Evolutionary conservation across 2,329 filamentous ascomycete species (phyloP).

Genomic region (Cladosporium sp.): DNA sequence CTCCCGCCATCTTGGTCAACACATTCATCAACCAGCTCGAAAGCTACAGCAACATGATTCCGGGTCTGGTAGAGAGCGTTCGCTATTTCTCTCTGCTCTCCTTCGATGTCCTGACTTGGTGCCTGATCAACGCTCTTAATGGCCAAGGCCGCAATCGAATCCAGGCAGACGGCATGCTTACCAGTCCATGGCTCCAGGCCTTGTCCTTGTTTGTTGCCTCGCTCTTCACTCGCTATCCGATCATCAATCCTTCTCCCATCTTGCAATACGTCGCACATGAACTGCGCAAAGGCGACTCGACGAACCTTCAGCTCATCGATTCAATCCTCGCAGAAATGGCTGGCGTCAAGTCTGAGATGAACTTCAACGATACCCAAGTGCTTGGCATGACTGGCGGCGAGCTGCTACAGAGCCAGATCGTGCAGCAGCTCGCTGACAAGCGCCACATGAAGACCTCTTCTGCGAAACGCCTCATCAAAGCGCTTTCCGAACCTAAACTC

Average conservation of each 20-base stretch:
- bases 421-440: conserved; percentile 73
- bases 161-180: conserved; percentile 64
- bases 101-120: conserved; percentile 91
- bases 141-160: conserved; percentile 52
- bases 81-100: conserved; percentile 89
- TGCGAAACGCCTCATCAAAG: conserved; percentile 71
- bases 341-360: conserved; percentile 78
- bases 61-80: conserved; percentile 88
- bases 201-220: conserved; percentile 85
- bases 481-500: conserved; percentile 69
- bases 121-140: conserved; percentile 67
- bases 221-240: conserved; percentile 77
- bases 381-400: conserved; percentile 83
- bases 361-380: conserved; percentile 83
- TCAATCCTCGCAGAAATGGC: conserved; percentile 90
- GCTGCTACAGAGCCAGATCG: conserved; percentile 68
- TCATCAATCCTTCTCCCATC: conserved; percentile 77
- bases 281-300: conserved; percentile 73
- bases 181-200: conserved; percentile 86
- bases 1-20: conserved; percentile 84
- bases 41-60: conserved; percentile 88
- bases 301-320: conserved; percentile 83
- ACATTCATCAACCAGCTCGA: conserved; percentile 87
- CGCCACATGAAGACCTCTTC: conserved; percentile 63
- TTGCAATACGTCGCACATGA: conserved; percentile 86